Percentiles rank a stretch among this genome's conserved stretches.
These are phyloP conservation scores for Tagetes patula DNA, from an alignment of 129 eudicot species.

Conservation along the genomic window DNA sequence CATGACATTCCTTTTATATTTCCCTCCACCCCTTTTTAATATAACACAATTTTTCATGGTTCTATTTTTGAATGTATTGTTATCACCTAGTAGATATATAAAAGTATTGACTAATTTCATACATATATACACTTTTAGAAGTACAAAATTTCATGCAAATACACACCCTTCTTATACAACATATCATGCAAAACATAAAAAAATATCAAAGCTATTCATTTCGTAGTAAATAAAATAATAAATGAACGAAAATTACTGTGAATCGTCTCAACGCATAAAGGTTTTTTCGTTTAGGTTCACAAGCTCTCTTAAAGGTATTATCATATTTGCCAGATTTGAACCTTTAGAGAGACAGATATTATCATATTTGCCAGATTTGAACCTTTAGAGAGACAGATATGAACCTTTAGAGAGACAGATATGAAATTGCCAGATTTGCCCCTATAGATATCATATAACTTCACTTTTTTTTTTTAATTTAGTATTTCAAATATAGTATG, in stretches of 20 bases:
- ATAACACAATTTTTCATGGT: neutral
- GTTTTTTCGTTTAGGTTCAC: too few relatives aligned
- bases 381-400: neutral
- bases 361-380: neutral
- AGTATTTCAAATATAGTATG: neutral
- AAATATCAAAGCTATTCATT: too few relatives aligned
- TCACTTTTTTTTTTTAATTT: neutral
- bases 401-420: neutral
- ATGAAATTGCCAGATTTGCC: neutral
- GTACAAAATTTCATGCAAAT: neutral
- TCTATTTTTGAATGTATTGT: neutral
- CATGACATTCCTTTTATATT: neutral
- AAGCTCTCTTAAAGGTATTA: neutral
- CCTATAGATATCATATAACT: neutral
- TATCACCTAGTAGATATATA: neutral
- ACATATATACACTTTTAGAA: neutral
- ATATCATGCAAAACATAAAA: too few relatives aligned
- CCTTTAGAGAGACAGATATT: neutral
- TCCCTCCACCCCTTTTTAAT: neutral
- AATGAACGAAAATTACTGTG: too few relatives aligned
- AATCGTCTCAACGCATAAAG: too few relatives aligned
- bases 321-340: neutral
- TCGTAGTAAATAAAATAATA: too few relatives aligned
- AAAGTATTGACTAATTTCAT: neutral
- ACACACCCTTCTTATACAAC: too few relatives aligned